Conservation (phyloP, 805 yeast species). For the Metschnikowia cerradonensis region DNA sequence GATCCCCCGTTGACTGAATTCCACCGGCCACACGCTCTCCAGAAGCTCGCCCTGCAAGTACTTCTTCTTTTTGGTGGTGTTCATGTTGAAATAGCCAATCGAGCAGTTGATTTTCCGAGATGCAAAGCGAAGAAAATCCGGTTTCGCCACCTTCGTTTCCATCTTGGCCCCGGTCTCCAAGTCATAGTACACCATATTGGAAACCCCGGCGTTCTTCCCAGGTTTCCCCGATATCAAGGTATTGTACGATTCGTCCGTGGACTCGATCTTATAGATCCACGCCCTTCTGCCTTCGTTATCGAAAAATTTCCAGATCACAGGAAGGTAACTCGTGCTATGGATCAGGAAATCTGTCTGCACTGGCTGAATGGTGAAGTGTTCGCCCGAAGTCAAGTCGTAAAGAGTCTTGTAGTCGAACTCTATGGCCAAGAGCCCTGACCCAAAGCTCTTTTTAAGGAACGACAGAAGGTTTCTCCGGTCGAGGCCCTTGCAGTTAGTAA, state of each 20-base stretch:
- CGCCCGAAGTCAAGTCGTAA: slow-evolving; percentile 44
- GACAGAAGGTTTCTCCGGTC: slow-evolving; percentile 50
- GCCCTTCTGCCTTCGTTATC: slow-evolving; percentile 73
- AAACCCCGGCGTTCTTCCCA: slow-evolving; percentile 10
- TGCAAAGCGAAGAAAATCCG: slow-evolving; percentile 49
- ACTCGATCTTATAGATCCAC: slow-evolving; percentile 60
- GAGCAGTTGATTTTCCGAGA: slow-evolving; percentile 52
- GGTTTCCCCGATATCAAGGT: slow-evolving; percentile 18
- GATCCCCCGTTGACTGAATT: slow-evolving; percentile 50
- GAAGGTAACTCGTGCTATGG: slow-evolving; percentile 21
- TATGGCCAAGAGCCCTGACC: slow-evolving; percentile 45
- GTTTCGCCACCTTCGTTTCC: slow-evolving; percentile 41
- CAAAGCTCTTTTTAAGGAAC: slow-evolving; percentile 27
- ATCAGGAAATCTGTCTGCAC: slow-evolving; percentile 27
- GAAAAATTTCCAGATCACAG: slow-evolving; percentile 47
- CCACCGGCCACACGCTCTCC: slow-evolving; percentile 50
- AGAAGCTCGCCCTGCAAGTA: slow-evolving; percentile 26
- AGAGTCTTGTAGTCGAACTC: slow-evolving; percentile 63
- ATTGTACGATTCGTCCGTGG: slow-evolving; percentile 30
- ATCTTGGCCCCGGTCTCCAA: slow-evolving; percentile 60
- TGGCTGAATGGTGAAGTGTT: slow-evolving; percentile 27
- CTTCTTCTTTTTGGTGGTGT: slow-evolving; percentile 28
- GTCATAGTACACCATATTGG: slow-evolving; percentile 55
- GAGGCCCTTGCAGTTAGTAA: slow-evolving; percentile 58
- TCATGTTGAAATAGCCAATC: slow-evolving; percentile 45